These are phyloP conservation scores for Talaromyces sp. DNA, from an alignment of 2,329 filamentous ascomycete genomes.

Conservation along the genomic window DNA sequence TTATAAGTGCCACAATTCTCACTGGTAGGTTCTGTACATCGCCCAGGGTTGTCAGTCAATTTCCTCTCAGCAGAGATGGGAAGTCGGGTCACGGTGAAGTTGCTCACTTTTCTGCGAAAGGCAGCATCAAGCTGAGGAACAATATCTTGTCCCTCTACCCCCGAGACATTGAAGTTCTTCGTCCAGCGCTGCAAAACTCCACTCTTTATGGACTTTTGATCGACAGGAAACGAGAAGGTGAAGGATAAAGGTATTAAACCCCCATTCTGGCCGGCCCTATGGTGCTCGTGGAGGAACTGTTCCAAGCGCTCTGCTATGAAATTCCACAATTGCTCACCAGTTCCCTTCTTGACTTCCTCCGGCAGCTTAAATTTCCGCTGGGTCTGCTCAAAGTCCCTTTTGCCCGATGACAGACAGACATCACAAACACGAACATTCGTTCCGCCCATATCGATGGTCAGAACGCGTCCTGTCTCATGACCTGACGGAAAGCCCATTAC, in stretches of 20 bases:
- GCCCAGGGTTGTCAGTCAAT: too few relatives aligned
- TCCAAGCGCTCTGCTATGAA: slow-evolving; percentile 92
- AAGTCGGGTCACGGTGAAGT: background rate
- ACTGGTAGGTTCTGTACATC: slow-evolving; percentile 85
- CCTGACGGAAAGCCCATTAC: slow-evolving; percentile 88
- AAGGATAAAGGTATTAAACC: slow-evolving; percentile 77
- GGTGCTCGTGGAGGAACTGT: slow-evolving; percentile 86
- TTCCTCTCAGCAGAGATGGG: too few relatives aligned
- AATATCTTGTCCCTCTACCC: slow-evolving; percentile 87
- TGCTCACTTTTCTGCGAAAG: background rate
- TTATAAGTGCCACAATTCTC: slow-evolving; percentile 90
- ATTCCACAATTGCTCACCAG: slow-evolving; percentile 85
- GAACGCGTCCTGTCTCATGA: slow-evolving; percentile 80
- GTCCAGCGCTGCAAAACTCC: slow-evolving; percentile 94
- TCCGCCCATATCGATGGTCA: slow-evolving; percentile 93
- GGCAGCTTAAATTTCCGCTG: slow-evolving; percentile 97
- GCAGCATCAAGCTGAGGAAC: slow-evolving; percentile 79
- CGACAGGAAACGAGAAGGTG: slow-evolving; percentile 94
- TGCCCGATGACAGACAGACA: slow-evolving; percentile 82
- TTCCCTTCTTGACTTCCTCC: slow-evolving; percentile 84
- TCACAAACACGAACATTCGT: slow-evolving; percentile 95
- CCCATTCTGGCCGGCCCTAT: slow-evolving; percentile 62
- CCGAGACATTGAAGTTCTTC: slow-evolving; percentile 93
- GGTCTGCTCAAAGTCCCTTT: slow-evolving; percentile 90
- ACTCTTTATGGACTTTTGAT: slow-evolving; percentile 90